A percentile compares a stretch with the other conserved stretches of the same genome.
Evolutionary conservation across 108 stramenopile genomes (phyloP).

Genomic region (Pseudonitzschia pungens): DNA sequence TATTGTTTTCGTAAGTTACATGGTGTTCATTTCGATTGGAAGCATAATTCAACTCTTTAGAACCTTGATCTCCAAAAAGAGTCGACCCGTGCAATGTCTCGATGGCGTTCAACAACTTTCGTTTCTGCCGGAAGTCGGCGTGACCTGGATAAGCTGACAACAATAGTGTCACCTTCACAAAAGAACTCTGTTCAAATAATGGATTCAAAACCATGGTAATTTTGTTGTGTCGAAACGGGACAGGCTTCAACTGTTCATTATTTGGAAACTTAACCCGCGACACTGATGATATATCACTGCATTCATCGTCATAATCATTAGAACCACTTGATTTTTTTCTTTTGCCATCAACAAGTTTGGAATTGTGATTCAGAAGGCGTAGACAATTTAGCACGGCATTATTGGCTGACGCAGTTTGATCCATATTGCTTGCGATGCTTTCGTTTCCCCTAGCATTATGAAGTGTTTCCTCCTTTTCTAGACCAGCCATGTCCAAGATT

Average conservation of each 20-base stretch:
- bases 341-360: slow-evolving; percentile 25
- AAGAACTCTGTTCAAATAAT: slow-evolving; percentile 25
- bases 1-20: background rate
- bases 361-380: slow-evolving; percentile 38
- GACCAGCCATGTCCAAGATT: slow-evolving; percentile 54
- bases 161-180: slow-evolving; percentile 36
- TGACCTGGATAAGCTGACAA: slow-evolving; percentile 52
- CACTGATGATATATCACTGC: slow-evolving; percentile 34
- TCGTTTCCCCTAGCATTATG: slow-evolving; percentile 27
- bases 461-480: slow-evolving; percentile 26
- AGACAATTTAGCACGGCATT: slow-evolving; percentile 51
- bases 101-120: slow-evolving; percentile 33
- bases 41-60: background rate
- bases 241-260: slow-evolving; percentile 24
- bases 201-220: slow-evolving; percentile 53
- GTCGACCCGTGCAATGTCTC: slow-evolving; percentile 33
- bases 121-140: slow-evolving; percentile 47
- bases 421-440: slow-evolving; percentile 24
- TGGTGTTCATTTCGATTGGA: background rate
- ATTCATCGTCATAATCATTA: slow-evolving; percentile 21
- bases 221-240: slow-evolving; percentile 52
- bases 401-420: slow-evolving; percentile 25
- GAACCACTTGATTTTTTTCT: background rate
- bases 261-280: slow-evolving; percentile 22
- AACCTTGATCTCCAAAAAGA: background rate